Evolutionary conservation across 1,139 yeast species (phyloP), one percentile per base, ranked within the genome.

Genomic region (Chernovozyma sophiae-reginae): DNA sequence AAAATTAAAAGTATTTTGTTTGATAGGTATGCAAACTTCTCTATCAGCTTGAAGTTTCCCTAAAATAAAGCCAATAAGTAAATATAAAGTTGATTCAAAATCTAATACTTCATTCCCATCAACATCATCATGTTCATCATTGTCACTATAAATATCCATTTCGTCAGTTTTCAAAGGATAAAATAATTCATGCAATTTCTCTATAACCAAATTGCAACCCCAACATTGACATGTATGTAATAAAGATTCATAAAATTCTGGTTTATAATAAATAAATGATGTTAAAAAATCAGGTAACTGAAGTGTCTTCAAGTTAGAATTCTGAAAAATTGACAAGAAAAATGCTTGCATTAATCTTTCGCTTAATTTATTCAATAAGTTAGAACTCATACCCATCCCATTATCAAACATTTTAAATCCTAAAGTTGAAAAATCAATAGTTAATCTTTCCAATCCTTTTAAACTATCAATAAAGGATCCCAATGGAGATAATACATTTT

Each of bases 371-470:
- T 65, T 65, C 37, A 65, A 49, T 13, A 58, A 43, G 17, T 36
- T 24, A 22, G 63, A 57, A 5, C 65, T 51, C 60, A 64, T 55
- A 12, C 60, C 61, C 49, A 56, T 52, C 26, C 52, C 53, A 38
- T 48, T 50, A 38, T 60, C 69, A 48, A 65, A 65, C 69, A 65
- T 66, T 43, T 66, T 66, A 44, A 62, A 64, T 4, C 68, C 68
- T 1, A 67, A 67, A 0, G 70, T 63, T 2, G 65, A 53, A 39
- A 65, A 63, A 43, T 65, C 70, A 34, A 65, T 52, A 0, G 60
- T 51, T 18, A 66, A 45, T 25, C 62, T 43, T 5, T 49, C 31
- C 26, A 65, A 43, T 20, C 44, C 52, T 4, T 32, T 27, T 34
- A 65, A 50, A 1, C 63, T 48, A 31, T 53, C 51, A 16, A 65